Evolutionary conservation across 108 stramenopile genomes (phyloP), one percentile per base, ranked within the genome.

Genomic region (Nitzschia sp.): DNA sequence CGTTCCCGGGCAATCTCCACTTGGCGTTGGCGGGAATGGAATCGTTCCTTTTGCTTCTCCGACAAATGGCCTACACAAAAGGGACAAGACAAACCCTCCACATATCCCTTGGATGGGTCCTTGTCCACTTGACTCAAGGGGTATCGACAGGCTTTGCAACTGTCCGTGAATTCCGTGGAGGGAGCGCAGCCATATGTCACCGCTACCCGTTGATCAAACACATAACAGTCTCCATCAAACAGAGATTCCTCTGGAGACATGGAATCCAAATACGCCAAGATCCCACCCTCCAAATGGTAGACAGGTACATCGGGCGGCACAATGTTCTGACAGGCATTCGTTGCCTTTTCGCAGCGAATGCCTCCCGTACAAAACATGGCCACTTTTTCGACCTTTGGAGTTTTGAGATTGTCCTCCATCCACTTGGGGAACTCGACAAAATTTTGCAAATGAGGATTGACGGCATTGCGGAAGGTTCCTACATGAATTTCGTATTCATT

Each of bases 331-430:
- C 66, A 62, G 7, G 68, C 84, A 10, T 87, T 83, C 0, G 90
- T 91, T 15, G 95, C 93, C 80, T 90, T 92, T 82, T 96, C 97
- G 64, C 97, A 97, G 17, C 97, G 91, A 56, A 97, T 95, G 1
- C 97, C 97, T 11, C 97, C 97, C 7, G 76, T 77, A 72, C 97
- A 97, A 84, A 95, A 97, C 95, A 97, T 95, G 70, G 95, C 93
- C 41, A 96, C 78, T 43, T 80, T 87, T 51, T 85, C 76, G 11
- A 69, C 66, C 43, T 76, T 58, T 69, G 70, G 57, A 50, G 61
- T 15, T 48, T 48, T 48, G 46, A 17, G 14, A 20, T 41, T 61
- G 43, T 58, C 52, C 39, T 86, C 44, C 65, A 94, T 77, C 80
- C 86, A 89, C 2, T 76, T 69, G 2, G 88, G 85, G 67, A 92